Evolutionary conservation across 768 basidiomycete genomes (phyloP).

Genomic region (Cystofilobasidium macerans): DNA sequence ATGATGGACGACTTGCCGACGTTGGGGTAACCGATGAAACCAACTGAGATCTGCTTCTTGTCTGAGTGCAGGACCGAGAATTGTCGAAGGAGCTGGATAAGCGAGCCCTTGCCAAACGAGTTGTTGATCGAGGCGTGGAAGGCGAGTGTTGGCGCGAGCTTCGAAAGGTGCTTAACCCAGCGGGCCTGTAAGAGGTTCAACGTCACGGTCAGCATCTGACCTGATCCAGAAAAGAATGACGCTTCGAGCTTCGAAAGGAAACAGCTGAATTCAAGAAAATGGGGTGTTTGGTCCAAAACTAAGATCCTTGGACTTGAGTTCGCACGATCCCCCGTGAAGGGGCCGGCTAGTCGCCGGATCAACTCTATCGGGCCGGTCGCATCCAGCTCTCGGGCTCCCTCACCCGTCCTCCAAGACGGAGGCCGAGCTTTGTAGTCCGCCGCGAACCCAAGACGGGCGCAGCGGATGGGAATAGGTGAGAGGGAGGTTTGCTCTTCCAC

Average conservation of each 20-base stretch:
- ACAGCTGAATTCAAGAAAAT: slow-evolving; percentile 23
- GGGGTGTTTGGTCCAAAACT: slow-evolving; percentile 43
- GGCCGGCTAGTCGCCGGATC: slow-evolving; percentile 27
- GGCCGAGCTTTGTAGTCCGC: slow-evolving; percentile 30
- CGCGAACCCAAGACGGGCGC: slow-evolving; percentile 24
- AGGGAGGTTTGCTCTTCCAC: slow-evolving; percentile 43
- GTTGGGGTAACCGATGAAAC: slow-evolving; percentile 96
- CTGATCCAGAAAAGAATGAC: slow-evolving; percentile 22
- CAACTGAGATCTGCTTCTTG: slow-evolving; percentile 98
- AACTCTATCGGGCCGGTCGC: slow-evolving; percentile 31
- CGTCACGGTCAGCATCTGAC: not conserved
- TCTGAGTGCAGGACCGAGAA: slow-evolving; percentile 95
- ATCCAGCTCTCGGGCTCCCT: slow-evolving; percentile 35
- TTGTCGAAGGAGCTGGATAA: slow-evolving; percentile 91
- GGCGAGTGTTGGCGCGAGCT: slow-evolving; percentile 88
- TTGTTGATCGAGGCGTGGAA: slow-evolving; percentile 99
- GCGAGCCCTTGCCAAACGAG: slow-evolving; percentile 95
- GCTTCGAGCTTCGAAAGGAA: no score
- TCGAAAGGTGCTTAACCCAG: slow-evolving; percentile 88
- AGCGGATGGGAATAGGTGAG: slow-evolving; percentile 32
- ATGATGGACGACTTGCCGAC: slow-evolving; percentile 96
- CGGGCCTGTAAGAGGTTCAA: slow-evolving; percentile 53
- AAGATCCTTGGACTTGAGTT: slow-evolving; percentile 36
- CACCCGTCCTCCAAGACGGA: slow-evolving; percentile 37
- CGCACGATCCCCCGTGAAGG: slow-evolving; percentile 7